phyloP scores from a whole-genome alignment of 2,329 filamentous ascomycete genomes.

The Colletotrichum sp. region DNA sequence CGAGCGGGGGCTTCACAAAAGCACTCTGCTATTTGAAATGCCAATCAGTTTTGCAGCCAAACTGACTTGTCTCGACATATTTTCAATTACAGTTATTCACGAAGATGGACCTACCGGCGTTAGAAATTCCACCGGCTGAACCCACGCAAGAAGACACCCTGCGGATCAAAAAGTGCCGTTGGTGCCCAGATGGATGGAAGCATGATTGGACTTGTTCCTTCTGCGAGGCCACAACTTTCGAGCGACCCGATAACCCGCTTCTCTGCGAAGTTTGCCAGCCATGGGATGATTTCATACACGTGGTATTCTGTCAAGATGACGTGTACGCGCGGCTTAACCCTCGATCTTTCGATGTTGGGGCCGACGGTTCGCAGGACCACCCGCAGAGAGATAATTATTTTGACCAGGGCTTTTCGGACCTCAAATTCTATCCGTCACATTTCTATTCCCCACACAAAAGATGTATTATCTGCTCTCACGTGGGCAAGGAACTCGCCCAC shows the following conservation, averaged over 20 bases:
- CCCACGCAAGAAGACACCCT: neutral
- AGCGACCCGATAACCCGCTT: neutral
- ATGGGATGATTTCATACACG: neutral
- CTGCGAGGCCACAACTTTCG: neutral
- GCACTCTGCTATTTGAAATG: neutral
- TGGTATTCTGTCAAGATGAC: neutral
- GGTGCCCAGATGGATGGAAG: neutral
- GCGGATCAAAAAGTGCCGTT: neutral
- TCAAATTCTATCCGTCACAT: neutral
- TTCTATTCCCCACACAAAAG: neutral
- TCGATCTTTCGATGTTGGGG: neutral
- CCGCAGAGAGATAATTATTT: neutral
- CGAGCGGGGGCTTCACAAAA: neutral
- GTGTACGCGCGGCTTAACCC: neutral
- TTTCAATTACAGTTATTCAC: rapidly evolving
- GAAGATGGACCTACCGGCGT: neutral
- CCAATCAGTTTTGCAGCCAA: neutral
- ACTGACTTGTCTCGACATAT: too few relatives aligned
- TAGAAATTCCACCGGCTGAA: neutral
- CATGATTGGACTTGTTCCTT: neutral
- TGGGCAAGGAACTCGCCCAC: neutral
- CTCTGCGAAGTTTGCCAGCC: neutral
- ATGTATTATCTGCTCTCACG: neutral
- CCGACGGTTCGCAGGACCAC: neutral
- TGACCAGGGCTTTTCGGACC: neutral